Evolutionary conservation across 495 filamentous ascomycete species (phyloP).

Genomic region (Annulohypoxylon maeteangense): DNA sequence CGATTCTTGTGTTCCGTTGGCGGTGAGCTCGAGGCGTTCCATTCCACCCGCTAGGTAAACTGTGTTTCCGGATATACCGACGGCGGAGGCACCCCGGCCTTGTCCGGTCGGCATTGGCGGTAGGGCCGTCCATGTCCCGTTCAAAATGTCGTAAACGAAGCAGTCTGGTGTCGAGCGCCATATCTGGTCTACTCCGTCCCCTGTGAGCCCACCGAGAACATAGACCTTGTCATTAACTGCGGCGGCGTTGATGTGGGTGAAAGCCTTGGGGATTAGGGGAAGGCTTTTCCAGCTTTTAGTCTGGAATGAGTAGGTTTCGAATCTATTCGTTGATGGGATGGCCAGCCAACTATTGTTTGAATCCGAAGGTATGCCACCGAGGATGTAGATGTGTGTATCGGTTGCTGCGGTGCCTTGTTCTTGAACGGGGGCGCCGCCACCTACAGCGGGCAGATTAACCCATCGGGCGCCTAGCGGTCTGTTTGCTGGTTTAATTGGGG

Average conservation of each 20-base stretch:
- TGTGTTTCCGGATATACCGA: constrained; percentile 36
- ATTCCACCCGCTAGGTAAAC: constrained; percentile 44
- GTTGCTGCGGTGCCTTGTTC: constrained; percentile 44
- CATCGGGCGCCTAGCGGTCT: constrained; percentile 11
- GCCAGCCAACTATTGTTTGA: background rate
- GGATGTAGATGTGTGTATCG: too few relatives aligned
- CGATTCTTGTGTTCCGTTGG: constrained; percentile 14
- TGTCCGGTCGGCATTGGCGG: constrained; percentile 37
- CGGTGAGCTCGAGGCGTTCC: background rate
- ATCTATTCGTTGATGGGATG: constrained; percentile 14
- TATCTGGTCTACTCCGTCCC: constrained; percentile 9
- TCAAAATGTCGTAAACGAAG: constrained; percentile 42
- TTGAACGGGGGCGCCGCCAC: constrained; percentile 35
- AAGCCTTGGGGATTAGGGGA: constrained; percentile 39
- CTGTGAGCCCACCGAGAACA: constrained; percentile 49
- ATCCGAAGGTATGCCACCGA: constrained; percentile 30
- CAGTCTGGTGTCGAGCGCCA: constrained; percentile 34
- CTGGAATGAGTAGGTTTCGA: constrained; percentile 32
- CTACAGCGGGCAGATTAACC: constrained; percentile 17
- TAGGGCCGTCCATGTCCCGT: constrained; percentile 36
- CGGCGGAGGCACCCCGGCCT: constrained; percentile 40
- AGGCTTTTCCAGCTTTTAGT: constrained; percentile 45
- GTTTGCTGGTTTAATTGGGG: too few relatives aligned
- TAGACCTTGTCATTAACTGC: constrained; percentile 53
- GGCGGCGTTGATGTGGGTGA: constrained; percentile 53